Conservation (phyloP, 73 alveolate species). For the Paraurostyla sp. region DNA sequence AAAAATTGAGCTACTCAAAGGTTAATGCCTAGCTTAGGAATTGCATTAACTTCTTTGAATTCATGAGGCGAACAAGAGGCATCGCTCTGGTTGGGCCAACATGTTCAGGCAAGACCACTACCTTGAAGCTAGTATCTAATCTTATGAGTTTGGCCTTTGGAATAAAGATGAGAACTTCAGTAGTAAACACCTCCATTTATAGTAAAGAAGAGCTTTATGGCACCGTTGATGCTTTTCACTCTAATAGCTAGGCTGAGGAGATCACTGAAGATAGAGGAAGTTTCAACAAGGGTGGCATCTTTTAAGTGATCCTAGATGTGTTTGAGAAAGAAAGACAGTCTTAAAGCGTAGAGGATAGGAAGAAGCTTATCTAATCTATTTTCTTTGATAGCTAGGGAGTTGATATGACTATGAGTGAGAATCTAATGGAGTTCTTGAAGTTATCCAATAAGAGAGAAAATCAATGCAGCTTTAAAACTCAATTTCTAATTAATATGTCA, state of each 20-base stretch:
- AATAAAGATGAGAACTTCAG: conserved; percentile 60
- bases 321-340: conserved; percentile 41
- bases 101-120: conserved; percentile 70
- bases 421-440: not conserved
- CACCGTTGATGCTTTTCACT: conserved; percentile 49
- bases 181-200: conserved; percentile 56
- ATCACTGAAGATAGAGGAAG: not conserved
- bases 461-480: not conserved
- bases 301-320: conserved; percentile 40
- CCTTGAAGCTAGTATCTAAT: conserved; percentile 27
- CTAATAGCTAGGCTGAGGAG: not conserved
- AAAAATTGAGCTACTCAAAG: not conserved
- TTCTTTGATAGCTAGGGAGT: conserved; percentile 21
- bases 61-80: conserved; percentile 55
- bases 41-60: conserved; percentile 39
- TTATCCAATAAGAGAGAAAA: conserved; percentile 46
- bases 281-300: conserved; percentile 41
- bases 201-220: conserved; percentile 62
- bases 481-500: not conserved
- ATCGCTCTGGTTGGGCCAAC: conserved; percentile 67
- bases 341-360: not conserved
- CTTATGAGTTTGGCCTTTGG: not conserved
- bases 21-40: not conserved
- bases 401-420: conserved; percentile 36
- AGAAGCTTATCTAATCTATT: not conserved